Percentiles rank a stretch among this genome's conserved stretches.
Evolutionary conservation across 345 rosid genomes (phyloP).

Genomic region (Firmiana major): DNA sequence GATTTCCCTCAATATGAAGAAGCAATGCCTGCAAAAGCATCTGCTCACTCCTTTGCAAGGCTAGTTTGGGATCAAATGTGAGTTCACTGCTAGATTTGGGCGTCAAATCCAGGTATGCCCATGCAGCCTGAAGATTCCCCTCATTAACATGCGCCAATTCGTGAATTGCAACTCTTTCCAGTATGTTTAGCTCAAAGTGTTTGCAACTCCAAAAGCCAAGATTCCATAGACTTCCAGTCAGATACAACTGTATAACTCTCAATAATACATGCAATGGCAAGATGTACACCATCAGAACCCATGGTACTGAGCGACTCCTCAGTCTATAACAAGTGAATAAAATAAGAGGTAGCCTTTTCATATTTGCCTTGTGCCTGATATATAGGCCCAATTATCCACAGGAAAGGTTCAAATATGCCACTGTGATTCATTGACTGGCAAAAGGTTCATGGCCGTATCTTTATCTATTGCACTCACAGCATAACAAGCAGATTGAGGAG

Average conservation of each 20-base stretch:
- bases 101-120: constrained; percentile 86
- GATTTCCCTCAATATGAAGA: no score
- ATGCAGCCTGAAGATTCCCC: constrained; percentile 74
- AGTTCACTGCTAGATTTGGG: no score
- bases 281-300: constrained; percentile 83
- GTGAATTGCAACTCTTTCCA: constrained; percentile 86
- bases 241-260: constrained; percentile 80
- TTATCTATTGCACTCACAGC: constrained; percentile 36
- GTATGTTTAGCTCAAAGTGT: constrained; percentile 80
- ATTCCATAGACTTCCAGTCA: constrained; percentile 83
- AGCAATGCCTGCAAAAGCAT: no score
- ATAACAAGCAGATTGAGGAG: constrained; percentile 36
- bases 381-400: no score
- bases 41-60: no score
- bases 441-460: constrained; percentile 31
- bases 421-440: no score
- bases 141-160: constrained; percentile 82
- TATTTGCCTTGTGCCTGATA: no score
- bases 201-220: constrained; percentile 82
- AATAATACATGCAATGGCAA: constrained; percentile 75
- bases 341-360: no score
- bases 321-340: no score
- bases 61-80: no score
- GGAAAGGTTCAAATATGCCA: no score
- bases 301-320: constrained; percentile 69